A percentile compares a stretch with the other conserved stretches of the same genome.
phyloP scores from a whole-genome alignment of 2,329 filamentous ascomycete genomes.

The Podosphaera xanthii region DNA sequence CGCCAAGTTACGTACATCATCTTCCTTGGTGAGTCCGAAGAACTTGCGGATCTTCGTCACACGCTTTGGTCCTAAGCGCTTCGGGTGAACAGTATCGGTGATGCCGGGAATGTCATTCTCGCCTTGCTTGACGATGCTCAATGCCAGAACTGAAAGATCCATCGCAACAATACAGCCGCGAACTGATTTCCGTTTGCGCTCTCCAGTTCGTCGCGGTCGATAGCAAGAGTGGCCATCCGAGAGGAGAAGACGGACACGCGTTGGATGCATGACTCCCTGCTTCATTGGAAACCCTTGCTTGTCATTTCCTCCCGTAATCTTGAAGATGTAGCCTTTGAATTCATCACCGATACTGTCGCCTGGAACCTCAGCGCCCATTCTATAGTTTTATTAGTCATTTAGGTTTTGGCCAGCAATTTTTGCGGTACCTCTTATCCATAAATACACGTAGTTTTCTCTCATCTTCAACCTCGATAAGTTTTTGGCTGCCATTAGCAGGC shows the following conservation, averaged over 20 bases:
- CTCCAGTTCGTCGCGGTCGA: conserved; percentile 87
- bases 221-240: conserved; percentile 97
- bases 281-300: conserved; percentile 99
- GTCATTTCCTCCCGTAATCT: conserved; percentile 99
- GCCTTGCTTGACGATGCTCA: conserved; percentile 95
- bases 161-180: conserved; percentile 95
- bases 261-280: conserved; percentile 98
- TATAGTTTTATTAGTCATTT: conserved; percentile 5
- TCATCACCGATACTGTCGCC: conserved; percentile 93
- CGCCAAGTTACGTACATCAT: conserved; percentile 69
- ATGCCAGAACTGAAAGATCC: conserved; percentile 85
- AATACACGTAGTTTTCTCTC: conserved; percentile 97
- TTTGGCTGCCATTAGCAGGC: conserved; percentile 98
- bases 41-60: conserved; percentile 99
- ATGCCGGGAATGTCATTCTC: conserved; percentile 83
- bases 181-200: conserved; percentile 99
- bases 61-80: conserved; percentile 98
- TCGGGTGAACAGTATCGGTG: conserved; percentile 94
- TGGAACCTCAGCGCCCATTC: conserved; percentile 79
- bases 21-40: conserved; percentile 99
- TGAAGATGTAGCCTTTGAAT: conserved; percentile 99
- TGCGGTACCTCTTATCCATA: conserved; percentile 71
- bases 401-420: background rate
- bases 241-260: conserved; percentile 94
- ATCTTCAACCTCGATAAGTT: conserved; percentile 97